phyloP scores from a whole-genome alignment of 2,329 filamentous ascomycete genomes.

The Cadophora gregata region DNA sequence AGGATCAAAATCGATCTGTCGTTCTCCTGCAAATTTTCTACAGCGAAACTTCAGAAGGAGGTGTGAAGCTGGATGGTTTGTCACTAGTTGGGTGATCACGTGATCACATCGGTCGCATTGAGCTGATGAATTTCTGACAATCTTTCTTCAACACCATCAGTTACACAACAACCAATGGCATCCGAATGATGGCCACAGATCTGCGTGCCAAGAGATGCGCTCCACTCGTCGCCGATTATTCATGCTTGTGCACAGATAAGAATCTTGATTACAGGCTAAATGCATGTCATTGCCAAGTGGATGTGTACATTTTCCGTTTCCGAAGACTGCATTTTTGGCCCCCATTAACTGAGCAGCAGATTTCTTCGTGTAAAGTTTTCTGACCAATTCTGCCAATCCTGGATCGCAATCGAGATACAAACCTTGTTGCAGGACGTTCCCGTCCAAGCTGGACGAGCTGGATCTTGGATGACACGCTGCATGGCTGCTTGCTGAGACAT shows the following conservation, averaged over 20 bases:
- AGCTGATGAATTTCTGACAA: too few relatives aligned
- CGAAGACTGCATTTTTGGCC: background rate
- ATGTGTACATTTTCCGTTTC: background rate
- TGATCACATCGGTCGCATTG: background rate
- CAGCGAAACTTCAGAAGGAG: too few relatives aligned
- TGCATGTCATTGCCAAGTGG: background rate
- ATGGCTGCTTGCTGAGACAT: background rate
- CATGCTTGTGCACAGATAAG: background rate
- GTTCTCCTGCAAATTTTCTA: too few relatives aligned
- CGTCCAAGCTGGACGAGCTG: background rate
- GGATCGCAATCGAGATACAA: background rate
- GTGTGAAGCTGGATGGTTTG: too few relatives aligned
- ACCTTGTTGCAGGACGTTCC: background rate
- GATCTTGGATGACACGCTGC: background rate
- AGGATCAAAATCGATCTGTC: too few relatives aligned
- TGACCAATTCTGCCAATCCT: background rate
- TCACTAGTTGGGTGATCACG: too few relatives aligned
- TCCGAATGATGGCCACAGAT: background rate
- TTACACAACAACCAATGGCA: too few relatives aligned
- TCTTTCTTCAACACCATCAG: too few relatives aligned
- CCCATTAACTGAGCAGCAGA: background rate
- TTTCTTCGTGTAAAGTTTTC: background rate
- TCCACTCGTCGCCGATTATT: background rate
- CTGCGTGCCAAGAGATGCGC: background rate
- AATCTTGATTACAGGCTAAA: slow-evolving; percentile 2